These are phyloP conservation scores for Aurinia saxatilis DNA, from an alignment of 345 rosid genomes.

Conservation along the genomic window DNA sequence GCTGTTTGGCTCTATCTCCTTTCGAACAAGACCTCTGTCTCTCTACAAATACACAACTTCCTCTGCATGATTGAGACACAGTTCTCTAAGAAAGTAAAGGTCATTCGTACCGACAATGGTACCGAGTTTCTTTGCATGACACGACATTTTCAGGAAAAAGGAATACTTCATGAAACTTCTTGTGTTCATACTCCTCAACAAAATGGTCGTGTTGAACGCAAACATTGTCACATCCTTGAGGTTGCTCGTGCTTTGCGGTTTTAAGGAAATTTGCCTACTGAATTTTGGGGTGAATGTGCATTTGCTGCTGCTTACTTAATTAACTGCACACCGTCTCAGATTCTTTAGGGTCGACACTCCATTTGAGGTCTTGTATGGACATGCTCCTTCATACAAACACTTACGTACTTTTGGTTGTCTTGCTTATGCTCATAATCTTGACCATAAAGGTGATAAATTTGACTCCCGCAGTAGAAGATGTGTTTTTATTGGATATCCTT, in stretches of 20 bases:
- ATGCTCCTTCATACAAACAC: too few species aligned
- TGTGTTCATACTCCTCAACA: background rate
- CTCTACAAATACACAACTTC: background rate
- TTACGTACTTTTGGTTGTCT: too few species aligned
- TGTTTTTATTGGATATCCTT: too few species aligned
- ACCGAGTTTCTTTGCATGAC: background rate
- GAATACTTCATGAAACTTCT: background rate
- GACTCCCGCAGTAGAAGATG: too few species aligned
- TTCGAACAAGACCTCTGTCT: background rate
- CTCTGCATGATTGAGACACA: background rate
- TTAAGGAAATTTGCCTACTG: too few species aligned
- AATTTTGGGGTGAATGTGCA: too few species aligned
- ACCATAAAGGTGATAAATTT: too few species aligned
- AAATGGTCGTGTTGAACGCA: background rate
- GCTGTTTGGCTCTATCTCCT: background rate
- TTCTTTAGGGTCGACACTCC: background rate
- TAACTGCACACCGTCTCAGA: background rate
- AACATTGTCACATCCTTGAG: background rate
- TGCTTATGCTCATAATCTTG: too few species aligned
- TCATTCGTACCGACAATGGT: background rate
- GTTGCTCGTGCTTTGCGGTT: too few species aligned
- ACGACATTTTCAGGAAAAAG: background rate
- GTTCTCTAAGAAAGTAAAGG: too few species aligned
- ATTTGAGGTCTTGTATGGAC: too few species aligned
- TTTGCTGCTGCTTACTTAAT: background rate